phyloP scores from a whole-genome alignment of 352 stramenopile genomes.

The Globisporangium spinosum region DNA sequence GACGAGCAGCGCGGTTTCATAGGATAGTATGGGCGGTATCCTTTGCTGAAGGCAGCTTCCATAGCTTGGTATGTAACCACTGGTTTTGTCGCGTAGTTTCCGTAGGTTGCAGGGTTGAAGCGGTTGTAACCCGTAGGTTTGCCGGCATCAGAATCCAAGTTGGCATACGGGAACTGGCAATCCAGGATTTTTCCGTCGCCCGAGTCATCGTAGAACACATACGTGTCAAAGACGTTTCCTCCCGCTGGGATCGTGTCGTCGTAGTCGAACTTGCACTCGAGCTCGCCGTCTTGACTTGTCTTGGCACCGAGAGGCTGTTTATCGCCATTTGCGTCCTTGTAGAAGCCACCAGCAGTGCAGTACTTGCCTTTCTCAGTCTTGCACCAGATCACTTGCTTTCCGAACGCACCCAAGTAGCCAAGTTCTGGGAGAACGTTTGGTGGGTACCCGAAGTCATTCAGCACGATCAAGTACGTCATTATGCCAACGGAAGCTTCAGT shows the following conservation, averaged over 20 bases:
- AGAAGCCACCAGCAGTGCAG: slow-evolving; percentile 65
- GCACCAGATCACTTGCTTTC: slow-evolving; percentile 86
- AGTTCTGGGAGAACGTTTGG: slow-evolving; percentile 79
- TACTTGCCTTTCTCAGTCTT: slow-evolving; percentile 57
- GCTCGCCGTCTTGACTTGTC: slow-evolving; percentile 25
- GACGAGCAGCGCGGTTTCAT: slow-evolving; percentile 74
- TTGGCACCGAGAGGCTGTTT: slow-evolving; percentile 31
- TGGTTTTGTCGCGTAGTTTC: slow-evolving; percentile 32
- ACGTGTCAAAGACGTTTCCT: slow-evolving; percentile 64
- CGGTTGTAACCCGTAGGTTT: slow-evolving; percentile 45
- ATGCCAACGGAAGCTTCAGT: slow-evolving; percentile 85
- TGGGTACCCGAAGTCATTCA: slow-evolving; percentile 89
- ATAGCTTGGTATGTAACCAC: slow-evolving; percentile 70
- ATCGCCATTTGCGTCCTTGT: slow-evolving; percentile 31
- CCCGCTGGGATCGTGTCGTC: slow-evolving; percentile 43
- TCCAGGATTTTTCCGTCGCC: slow-evolving; percentile 61
- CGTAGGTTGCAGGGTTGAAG: slow-evolving; percentile 46
- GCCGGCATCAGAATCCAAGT: slow-evolving; percentile 42
- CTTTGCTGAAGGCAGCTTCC: slow-evolving; percentile 40
- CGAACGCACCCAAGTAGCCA: slow-evolving; percentile 77
- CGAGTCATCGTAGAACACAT: slow-evolving; percentile 78
- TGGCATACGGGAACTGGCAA: slow-evolving; percentile 83
- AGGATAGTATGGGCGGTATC: slow-evolving; percentile 88
- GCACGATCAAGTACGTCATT: slow-evolving; percentile 86
- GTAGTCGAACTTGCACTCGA: slow-evolving; percentile 44